Percentiles rank a stretch among this genome's conserved stretches.
These are phyloP conservation scores for Neurospora terricola DNA, from an alignment of 495 filamentous ascomycete genomes.

Conservation along the genomic window DNA sequence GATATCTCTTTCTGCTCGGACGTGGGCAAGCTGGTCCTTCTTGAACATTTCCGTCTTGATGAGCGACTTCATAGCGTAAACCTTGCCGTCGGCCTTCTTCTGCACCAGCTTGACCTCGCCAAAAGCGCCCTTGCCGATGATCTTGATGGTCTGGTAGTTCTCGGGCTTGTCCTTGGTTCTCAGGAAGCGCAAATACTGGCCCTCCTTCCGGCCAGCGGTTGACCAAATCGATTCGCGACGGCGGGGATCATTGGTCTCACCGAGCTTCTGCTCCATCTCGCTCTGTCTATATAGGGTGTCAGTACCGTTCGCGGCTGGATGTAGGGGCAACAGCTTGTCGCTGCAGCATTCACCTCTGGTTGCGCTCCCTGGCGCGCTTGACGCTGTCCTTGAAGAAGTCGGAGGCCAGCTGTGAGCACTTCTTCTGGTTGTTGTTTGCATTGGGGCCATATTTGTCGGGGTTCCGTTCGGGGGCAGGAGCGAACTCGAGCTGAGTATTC, in stretches of 20 bases:
- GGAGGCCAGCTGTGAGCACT: slow-evolving; percentile 65
- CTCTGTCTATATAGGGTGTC: slow-evolving; percentile 51
- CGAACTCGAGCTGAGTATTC: slow-evolving; percentile 38
- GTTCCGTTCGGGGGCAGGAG: slow-evolving; percentile 56
- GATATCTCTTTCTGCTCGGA: slow-evolving; percentile 95
- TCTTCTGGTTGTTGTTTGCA: slow-evolving; percentile 60
- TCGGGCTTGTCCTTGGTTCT: slow-evolving; percentile 83
- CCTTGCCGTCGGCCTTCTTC: slow-evolving; percentile 90
- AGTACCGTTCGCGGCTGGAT: neutral
- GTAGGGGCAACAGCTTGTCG: neutral
- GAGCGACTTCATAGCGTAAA: slow-evolving; percentile 96
- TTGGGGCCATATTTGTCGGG: slow-evolving; percentile 60
- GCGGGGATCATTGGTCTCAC: slow-evolving; percentile 60
- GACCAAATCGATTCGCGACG: slow-evolving; percentile 66
- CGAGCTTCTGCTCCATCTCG: slow-evolving; percentile 76
- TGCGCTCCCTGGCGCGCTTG: slow-evolving; percentile 79
- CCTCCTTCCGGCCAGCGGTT: slow-evolving; percentile 71
- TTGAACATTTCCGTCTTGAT: slow-evolving; percentile 99
- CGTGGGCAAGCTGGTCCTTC: slow-evolving; percentile 98
- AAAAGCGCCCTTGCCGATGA: slow-evolving; percentile 98
- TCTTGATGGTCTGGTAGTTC: slow-evolving; percentile 92
- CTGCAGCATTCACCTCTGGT: slow-evolving; percentile 59
- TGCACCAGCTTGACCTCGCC: slow-evolving; percentile 96
- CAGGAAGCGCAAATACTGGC: slow-evolving; percentile 85
- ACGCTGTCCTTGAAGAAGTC: slow-evolving; percentile 96